Conservation (phyloP, 2,329 filamentous ascomycete species). For the Sporothrix pallida region DNA sequence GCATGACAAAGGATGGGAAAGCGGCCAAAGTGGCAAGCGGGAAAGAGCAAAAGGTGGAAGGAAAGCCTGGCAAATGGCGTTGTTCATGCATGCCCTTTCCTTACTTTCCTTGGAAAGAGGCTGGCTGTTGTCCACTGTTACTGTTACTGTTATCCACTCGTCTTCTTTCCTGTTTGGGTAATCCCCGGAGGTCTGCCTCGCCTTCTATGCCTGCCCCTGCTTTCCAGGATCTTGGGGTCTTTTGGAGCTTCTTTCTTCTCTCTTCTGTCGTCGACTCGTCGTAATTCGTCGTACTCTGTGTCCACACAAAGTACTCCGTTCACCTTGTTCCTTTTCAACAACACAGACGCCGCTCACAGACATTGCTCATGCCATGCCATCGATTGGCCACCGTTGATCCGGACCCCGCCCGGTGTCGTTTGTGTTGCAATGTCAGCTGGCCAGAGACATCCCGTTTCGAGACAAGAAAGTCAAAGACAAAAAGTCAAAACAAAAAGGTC, state of each 20-base stretch:
- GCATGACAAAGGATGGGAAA: too few relatives aligned
- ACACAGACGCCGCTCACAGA: not conserved
- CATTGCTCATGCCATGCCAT: not conserved
- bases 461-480: not conserved
- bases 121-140: not conserved
- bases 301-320: not conserved
- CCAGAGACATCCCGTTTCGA: conserved; percentile 1
- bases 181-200: conserved; percentile 9
- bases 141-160: too few relatives aligned
- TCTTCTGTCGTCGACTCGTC: not conserved
- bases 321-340: not conserved
- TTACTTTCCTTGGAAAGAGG: conserved; percentile 20
- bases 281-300: too few relatives aligned
- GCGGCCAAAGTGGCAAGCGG: not conserved
- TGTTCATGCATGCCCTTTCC: conserved; percentile 15
- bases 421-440: not conserved
- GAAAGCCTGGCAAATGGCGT: not conserved
- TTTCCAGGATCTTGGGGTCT: not conserved
- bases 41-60: not conserved
- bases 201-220: not conserved
- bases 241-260: not conserved
- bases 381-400: conserved; percentile 21
- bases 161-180: conserved; percentile 22
- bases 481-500: too few relatives aligned
- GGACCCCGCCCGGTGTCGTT: not conserved